phyloP scores from a whole-genome alignment of 495 filamentous ascomycete genomes.

The Diplogelasinospora grovesii region DNA sequence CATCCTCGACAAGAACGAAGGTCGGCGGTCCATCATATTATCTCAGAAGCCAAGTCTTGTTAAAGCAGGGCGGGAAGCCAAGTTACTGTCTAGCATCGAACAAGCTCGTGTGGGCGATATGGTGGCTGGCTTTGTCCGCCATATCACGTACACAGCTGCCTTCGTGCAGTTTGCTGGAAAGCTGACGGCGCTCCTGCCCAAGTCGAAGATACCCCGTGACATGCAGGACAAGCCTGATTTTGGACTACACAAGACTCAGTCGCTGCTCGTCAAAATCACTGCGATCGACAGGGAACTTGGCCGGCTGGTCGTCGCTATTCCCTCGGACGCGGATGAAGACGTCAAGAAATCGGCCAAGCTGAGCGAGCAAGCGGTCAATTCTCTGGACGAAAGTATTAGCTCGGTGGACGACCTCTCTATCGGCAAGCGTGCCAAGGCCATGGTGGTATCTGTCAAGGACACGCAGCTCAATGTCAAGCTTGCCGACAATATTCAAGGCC shows the following conservation, averaged over 20 bases:
- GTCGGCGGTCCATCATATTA: conserved; percentile 63
- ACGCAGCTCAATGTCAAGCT: conserved; percentile 89
- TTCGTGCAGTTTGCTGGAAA: conserved; percentile 80
- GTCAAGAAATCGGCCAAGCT: conserved; percentile 15
- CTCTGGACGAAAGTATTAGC: conserved; percentile 60
- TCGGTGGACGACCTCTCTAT: conserved; percentile 62
- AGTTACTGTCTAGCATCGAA: conserved; percentile 58
- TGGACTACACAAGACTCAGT: conserved; percentile 65
- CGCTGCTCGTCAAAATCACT: conserved; percentile 60
- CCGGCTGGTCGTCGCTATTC: conserved; percentile 35
- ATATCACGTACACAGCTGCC: conserved; percentile 66
- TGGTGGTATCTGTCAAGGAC: conserved; percentile 69
- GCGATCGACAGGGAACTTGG: conserved; percentile 52
- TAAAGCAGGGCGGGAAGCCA: conserved; percentile 60
- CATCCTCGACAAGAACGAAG: conserved; percentile 70
- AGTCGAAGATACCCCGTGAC: conserved; percentile 64
- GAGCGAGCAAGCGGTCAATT: conserved; percentile 39
- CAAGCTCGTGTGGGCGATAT: conserved; percentile 60
- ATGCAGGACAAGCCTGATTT: conserved; percentile 61
- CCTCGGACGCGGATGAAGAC: conserved; percentile 18
- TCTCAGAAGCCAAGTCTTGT: conserved; percentile 76
- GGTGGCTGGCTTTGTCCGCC: conserved; percentile 77
- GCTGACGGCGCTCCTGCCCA: conserved; percentile 69
- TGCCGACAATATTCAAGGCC: conserved; percentile 83
- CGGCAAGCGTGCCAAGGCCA: conserved; percentile 73